A percentile compares a stretch with the other conserved stretches of the same genome.
Evolutionary conservation across 768 basidiomycete species (phyloP).

Genomic region (Mrakia gelida): DNA sequence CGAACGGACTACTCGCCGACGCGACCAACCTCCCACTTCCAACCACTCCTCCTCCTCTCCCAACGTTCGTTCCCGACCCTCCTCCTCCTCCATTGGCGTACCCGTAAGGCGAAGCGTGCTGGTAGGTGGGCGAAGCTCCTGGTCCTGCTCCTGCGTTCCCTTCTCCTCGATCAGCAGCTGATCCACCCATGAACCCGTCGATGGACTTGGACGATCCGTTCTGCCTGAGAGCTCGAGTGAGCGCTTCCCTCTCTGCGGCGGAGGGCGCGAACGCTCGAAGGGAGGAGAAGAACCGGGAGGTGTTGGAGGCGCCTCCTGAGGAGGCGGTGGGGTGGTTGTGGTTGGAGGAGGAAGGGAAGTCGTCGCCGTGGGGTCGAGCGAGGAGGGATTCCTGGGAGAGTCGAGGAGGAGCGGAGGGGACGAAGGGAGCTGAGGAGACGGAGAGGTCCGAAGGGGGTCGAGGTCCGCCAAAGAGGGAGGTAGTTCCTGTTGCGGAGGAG

Average conservation of each 20-base stretch:
- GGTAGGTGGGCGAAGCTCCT: background rate
- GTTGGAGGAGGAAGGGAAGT: background rate
- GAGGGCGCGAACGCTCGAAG: slow-evolving; percentile 83
- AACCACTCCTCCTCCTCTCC: background rate
- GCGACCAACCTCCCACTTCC: background rate
- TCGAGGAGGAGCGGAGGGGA: slow-evolving; percentile 4
- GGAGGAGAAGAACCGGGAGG: slow-evolving; percentile 45
- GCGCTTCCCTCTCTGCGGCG: slow-evolving; percentile 76
- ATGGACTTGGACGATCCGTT: slow-evolving; percentile 20
- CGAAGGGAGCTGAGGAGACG: slow-evolving; percentile 21
- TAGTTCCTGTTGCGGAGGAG: slow-evolving; percentile 44
- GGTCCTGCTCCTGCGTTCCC: background rate
- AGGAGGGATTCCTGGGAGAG: slow-evolving; percentile 13
- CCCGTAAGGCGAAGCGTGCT: background rate
- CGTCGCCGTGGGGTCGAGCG: slow-evolving; percentile 18
- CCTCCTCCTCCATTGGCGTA: background rate
- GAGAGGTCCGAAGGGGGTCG: slow-evolving; percentile 16
- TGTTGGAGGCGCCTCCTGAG: slow-evolving; percentile 4
- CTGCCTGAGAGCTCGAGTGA: slow-evolving; percentile 64
- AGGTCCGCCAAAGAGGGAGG: background rate
- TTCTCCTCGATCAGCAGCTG: no score
- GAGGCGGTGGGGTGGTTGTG: background rate
- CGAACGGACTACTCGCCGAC: slow-evolving; percentile 10
- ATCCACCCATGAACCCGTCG: slow-evolving; percentile 18
- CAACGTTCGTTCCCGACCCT: background rate